Evolutionary conservation across 345 rosid species (phyloP).

Genomic region (Eucalyptus cloeziana): DNA sequence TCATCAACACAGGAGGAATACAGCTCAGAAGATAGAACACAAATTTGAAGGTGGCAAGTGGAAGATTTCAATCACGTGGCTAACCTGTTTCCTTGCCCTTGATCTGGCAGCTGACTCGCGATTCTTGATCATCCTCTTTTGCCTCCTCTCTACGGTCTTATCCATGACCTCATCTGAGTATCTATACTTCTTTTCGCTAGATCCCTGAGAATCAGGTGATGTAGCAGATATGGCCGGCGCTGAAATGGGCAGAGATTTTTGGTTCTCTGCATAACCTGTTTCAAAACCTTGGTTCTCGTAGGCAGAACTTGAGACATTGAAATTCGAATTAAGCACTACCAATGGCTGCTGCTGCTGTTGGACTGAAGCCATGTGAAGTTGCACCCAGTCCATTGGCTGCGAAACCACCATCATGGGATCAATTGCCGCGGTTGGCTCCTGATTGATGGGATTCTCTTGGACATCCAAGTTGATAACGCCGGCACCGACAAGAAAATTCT

Average conservation of each 20-base stretch:
- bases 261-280: not conserved
- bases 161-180: not conserved
- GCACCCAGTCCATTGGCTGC: not conserved
- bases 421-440: not conserved
- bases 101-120: constrained; percentile 27
- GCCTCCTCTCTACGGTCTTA: not conserved
- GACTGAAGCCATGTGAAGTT: not conserved
- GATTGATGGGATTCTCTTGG: not conserved
- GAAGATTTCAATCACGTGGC: not conserved
- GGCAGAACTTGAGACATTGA: not conserved
- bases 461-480: not conserved
- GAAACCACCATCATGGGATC: not conserved
- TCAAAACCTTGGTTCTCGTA: not conserved
- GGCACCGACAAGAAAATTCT: not conserved
- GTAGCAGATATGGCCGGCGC: not conserved
- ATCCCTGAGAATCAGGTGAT: not conserved
- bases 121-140: constrained; percentile 9
- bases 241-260: not conserved
- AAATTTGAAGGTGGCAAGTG: not conserved
- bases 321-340: not conserved
- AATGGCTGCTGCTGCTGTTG: not conserved
- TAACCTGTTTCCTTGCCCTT: constrained; percentile 16
- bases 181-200: not conserved
- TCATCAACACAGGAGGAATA: not conserved
- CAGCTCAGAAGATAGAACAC: not conserved